Base-by-base conservation (phyloP, 371 early-diverging fungal species). In the Mortierella sp. region DNA sequence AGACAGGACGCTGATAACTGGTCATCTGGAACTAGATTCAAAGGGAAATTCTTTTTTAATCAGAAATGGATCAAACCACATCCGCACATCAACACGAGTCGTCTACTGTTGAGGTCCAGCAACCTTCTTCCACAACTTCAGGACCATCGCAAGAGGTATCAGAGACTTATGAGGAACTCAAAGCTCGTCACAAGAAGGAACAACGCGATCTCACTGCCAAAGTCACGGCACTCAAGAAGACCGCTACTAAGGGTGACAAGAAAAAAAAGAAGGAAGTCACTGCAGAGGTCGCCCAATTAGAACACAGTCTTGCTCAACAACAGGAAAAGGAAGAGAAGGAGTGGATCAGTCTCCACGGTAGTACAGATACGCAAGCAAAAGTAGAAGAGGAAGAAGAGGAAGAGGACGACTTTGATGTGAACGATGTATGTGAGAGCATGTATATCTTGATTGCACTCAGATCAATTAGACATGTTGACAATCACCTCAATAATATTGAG, bases 231-330 rank as follows among this genome's bases (percentile, higher is more conserved):
- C 82, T 97, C 40, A 94, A 95, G 60, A 95, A 94, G 85, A 77
- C 92, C 0, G 92, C 88, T 15, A 88, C 92, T 21, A 93, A 94
- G 77, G 90, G 89, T 32, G 91, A 95, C 85, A 97, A 96, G 87
- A 89, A 91, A 79, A 93, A 93, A 84, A 97, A 96, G 80, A 92
- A 96, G 86, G 96, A 96, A 70, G 88, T 96, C 8, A 72, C 84
- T 6, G 88, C 86, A 3, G 89, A 92, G 28, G 92, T 95, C 41
- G 92, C 90, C 7, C 85, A 78, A n/a, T 75, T 96, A 72, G 96
- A 96, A 76, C 82, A 76, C 9, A 89, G 90, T 64, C 82, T 94
- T 57, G 84, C 72, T 38, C 85, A 84, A 55, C 86, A 90, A 22
- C 97, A 97, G 16, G 91, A 87, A 21, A 74, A 86, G 21, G 97